phyloP scores from a whole-genome alignment of 1,139 yeast genomes.

The Candida sanyaensis region DNA sequence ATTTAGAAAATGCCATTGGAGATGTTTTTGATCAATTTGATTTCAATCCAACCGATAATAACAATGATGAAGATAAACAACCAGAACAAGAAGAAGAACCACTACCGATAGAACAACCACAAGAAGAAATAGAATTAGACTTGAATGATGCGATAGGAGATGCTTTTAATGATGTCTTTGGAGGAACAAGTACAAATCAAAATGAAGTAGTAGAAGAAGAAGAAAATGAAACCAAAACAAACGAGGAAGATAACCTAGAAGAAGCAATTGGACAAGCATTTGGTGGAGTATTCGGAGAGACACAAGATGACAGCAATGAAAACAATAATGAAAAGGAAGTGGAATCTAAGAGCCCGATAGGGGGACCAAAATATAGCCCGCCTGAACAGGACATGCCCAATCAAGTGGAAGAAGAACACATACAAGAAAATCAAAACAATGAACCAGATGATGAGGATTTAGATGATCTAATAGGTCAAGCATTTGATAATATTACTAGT shows the following conservation, averaged over 20 bases:
- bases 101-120: neutral
- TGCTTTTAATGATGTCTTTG: conserved; percentile 18
- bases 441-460: conserved; percentile 13
- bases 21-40: conserved; percentile 38
- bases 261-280: conserved; percentile 3
- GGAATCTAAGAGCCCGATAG: neutral
- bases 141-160: conserved; percentile 22
- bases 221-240: neutral
- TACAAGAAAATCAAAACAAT: neutral
- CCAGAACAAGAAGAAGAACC: conserved; percentile 3
- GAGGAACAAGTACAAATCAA: neutral
- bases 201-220: neutral
- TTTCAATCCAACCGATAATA: conserved; percentile 11
- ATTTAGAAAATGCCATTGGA: conserved; percentile 30
- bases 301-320: neutral
- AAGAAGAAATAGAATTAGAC: neutral
- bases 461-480: conserved; percentile 26
- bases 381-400: neutral
- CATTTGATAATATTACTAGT: conserved; percentile 15
- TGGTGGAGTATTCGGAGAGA: conserved; percentile 3
- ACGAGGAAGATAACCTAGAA: neutral
- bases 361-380: too few species aligned
- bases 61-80: neutral
- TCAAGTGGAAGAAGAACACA: neutral
- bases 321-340: neutral